These are phyloP conservation scores for Trametopsis cervina DNA, from an alignment of 768 basidiomycete genomes.

Conservation along the genomic window DNA sequence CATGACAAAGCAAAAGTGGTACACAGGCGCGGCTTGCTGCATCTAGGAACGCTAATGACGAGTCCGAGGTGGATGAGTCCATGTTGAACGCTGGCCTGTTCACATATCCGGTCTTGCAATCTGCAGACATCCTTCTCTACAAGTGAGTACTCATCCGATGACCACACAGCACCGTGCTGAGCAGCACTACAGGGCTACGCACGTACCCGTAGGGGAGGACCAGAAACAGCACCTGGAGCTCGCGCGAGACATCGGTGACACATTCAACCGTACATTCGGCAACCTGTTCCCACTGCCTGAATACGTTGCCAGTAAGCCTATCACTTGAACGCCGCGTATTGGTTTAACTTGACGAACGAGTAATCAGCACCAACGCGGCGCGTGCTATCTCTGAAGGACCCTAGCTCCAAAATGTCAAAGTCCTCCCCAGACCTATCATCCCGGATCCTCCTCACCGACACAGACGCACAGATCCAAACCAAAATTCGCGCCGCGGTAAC, in stretches of 20 bases:
- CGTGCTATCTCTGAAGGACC: conserved; percentile 81
- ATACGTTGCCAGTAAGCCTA: conserved; percentile 62
- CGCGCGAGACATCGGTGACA: conserved; percentile 72
- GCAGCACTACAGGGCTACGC: conserved; percentile 63
- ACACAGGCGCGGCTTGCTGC: conserved; percentile 66
- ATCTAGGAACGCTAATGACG: conserved; percentile 64
- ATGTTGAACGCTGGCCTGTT: conserved; percentile 80
- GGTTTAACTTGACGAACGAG: background rate
- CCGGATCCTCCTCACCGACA: conserved; percentile 83
- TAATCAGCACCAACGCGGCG: conserved; percentile 70
- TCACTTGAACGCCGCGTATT: background rate
- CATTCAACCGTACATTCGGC: conserved; percentile 69
- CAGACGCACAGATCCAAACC: conserved; percentile 44
- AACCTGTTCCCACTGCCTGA: conserved; percentile 67
- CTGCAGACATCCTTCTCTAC: conserved; percentile 87
- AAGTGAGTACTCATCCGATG: conserved; percentile 42
- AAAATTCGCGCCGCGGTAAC: conserved; percentile 84
- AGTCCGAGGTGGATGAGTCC: conserved; percentile 76
- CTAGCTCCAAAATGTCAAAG: conserved; percentile 91
- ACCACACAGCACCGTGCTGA: background rate
- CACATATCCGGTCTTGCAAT: conserved; percentile 90
- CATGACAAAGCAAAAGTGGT: too few species aligned
- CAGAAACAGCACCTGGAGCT: conserved; percentile 94
- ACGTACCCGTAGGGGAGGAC: conserved; percentile 95
- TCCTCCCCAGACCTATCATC: conserved; percentile 74